Percentiles rank a stretch among this genome's conserved stretches.
Conservation (phyloP, 2,329 filamentous ascomycete genomes). For the Sporothrix inflata region DNA sequence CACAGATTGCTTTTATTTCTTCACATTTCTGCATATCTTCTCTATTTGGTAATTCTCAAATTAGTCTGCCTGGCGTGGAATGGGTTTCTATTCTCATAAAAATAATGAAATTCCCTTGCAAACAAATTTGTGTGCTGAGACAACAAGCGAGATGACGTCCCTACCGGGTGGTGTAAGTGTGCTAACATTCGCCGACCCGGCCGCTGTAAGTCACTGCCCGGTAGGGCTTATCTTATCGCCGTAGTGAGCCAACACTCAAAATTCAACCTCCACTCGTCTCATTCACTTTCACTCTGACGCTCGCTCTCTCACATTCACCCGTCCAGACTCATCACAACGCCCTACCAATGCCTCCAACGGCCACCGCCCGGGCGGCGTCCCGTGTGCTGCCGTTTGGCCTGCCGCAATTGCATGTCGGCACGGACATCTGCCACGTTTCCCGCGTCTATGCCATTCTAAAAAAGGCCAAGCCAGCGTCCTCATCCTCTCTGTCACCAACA, state of each 20-base stretch:
- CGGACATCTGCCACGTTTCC: conserved; percentile 73
- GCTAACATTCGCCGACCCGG: background rate
- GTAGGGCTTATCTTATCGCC: conserved; percentile 23
- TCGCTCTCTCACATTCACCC: background rate
- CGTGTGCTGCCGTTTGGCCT: conserved; percentile 57
- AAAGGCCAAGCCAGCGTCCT: background rate
- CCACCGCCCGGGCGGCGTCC: background rate
- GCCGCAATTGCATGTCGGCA: conserved; percentile 68
- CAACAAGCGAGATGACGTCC: background rate
- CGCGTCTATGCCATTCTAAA: conserved; percentile 65
- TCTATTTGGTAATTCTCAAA: background rate
- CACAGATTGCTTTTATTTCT: background rate
- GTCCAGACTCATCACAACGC: background rate
- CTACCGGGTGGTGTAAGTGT: too few relatives aligned
- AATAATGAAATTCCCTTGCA: background rate
- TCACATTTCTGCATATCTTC: background rate
- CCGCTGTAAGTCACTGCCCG: conserved; percentile 6
- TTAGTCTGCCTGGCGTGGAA: background rate
- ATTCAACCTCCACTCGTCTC: background rate
- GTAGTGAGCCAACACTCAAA: background rate
- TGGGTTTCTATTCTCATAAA: background rate
- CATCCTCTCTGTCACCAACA: background rate
- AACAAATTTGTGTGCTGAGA: background rate
- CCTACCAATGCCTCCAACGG: conserved; percentile 4
- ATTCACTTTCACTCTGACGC: background rate